Evolutionary conservation across 108 stramenopile species (phyloP).

Genomic region (Bacterosira constricta): DNA sequence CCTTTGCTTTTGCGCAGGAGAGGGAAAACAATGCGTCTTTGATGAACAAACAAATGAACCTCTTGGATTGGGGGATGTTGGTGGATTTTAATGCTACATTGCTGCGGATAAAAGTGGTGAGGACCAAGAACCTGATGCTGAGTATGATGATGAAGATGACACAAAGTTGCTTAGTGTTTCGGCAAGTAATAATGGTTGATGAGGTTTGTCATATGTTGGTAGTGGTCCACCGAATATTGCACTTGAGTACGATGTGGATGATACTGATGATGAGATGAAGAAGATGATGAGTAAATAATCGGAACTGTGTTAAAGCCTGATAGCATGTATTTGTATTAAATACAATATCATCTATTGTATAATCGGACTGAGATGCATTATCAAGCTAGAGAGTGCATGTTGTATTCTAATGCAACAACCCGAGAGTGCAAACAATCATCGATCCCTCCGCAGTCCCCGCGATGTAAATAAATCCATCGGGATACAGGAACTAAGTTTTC

Average conservation of each 20-base stretch:
- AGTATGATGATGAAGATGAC: constrained; percentile 93
- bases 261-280: constrained; percentile 28
- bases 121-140: no score
- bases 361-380: no score
- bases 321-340: no score
- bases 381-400: no score
- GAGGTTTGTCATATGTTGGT: constrained; percentile 95
- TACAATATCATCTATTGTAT: no score
- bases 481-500: no score
- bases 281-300: constrained; percentile 3
- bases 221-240: constrained; percentile 89
- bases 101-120: constrained; percentile 91
- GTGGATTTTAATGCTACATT: constrained; percentile 97
- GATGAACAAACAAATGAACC: constrained; percentile 56
- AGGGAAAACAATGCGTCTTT: constrained; percentile 55
- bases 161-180: constrained; percentile 91
- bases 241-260: constrained; percentile 83
- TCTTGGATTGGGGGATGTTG: constrained; percentile 75
- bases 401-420: no score
- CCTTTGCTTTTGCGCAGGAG: constrained; percentile 71
- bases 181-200: constrained; percentile 92
- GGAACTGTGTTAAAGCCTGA: no score
- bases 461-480: constrained; percentile 91
- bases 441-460: constrained; percentile 59
- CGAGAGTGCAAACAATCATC: constrained; percentile 77